These are phyloP conservation scores for Pseudogymnoascus sp. DNA, from an alignment of 2,329 filamentous ascomycete species.

Conservation along the genomic window DNA sequence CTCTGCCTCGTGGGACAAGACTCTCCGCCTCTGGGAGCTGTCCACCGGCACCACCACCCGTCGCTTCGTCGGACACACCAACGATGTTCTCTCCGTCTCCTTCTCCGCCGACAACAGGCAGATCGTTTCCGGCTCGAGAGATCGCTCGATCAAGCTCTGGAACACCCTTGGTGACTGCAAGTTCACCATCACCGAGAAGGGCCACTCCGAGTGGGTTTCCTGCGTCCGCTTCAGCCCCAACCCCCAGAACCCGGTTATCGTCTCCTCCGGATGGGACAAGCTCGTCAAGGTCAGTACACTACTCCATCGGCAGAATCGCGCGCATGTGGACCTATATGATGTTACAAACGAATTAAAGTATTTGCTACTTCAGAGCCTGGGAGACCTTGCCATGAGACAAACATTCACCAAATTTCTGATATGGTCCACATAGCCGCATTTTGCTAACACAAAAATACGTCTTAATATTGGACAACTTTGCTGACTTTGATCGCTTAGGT, in stretches of 20 bases:
- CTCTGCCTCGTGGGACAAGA: constrained; percentile 99
- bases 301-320: constrained; percentile 17
- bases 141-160: constrained; percentile 99
- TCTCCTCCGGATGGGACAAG: constrained; percentile 98
- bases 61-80: constrained; percentile 97
- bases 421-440: constrained; percentile 38
- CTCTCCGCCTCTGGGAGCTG: constrained; percentile 98
- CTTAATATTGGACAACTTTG: constrained; percentile 18
- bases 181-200: constrained; percentile 99
- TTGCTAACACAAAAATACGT: constrained; percentile 15
- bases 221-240: constrained; percentile 99
- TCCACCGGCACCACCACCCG: constrained; percentile 94
- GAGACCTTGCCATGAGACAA: constrained; percentile 89
- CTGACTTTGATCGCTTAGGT: constrained; percentile 50
- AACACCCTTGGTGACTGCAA: constrained; percentile 99
- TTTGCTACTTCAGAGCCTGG: constrained; percentile 99
- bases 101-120: constrained; percentile 99
- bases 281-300: constrained; percentile 85
- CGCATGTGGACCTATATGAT: constrained; percentile 28
- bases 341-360: constrained; percentile 73
- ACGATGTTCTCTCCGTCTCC: constrained; percentile 98
- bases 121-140: constrained; percentile 97
- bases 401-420: constrained; percentile 85
- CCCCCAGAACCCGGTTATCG: constrained; percentile 99
- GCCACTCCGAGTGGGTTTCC: constrained; percentile 98